Conservation (phyloP, 108 stramenopile genomes). For the Thalassiosira profunda region DNA sequence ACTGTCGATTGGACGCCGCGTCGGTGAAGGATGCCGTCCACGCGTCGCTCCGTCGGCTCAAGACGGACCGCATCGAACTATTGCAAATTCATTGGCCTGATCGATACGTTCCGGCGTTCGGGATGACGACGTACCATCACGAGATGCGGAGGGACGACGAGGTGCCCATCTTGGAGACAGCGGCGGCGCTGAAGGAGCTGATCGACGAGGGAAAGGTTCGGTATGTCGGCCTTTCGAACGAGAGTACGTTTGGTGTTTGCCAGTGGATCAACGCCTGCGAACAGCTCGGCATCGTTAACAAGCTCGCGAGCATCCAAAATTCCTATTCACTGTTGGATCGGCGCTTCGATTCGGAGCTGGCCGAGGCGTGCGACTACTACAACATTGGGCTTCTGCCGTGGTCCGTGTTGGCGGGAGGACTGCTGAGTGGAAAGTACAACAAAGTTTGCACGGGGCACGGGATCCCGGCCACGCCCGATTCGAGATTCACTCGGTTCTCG, state of each 20-base stretch:
- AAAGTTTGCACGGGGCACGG: slow-evolving; percentile 4
- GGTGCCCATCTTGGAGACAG: slow-evolving; percentile 33
- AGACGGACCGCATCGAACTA: slow-evolving; percentile 45
- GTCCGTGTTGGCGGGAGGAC: slow-evolving; percentile 91
- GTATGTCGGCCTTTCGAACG: slow-evolving; percentile 90
- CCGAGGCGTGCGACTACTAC: slow-evolving; percentile 87
- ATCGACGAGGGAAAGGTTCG: slow-evolving; percentile 84
- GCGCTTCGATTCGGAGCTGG: slow-evolving; percentile 84
- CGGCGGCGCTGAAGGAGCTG: slow-evolving; percentile 73
- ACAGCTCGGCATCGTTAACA: slow-evolving; percentile 62
- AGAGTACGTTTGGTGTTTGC: slow-evolving; percentile 93
- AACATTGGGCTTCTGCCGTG: slow-evolving; percentile 90
- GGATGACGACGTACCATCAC: slow-evolving; percentile 34
- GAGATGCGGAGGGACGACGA: slow-evolving; percentile 11
- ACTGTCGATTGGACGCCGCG: slow-evolving; percentile 33
- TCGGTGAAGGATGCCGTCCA: slow-evolving; percentile 25
- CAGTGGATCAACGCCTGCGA: slow-evolving; percentile 44
- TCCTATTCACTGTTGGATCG: slow-evolving; percentile 84
- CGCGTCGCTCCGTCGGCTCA: slow-evolving; percentile 36
- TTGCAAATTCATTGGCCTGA: slow-evolving; percentile 53
- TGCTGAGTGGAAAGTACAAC: slow-evolving; percentile 84
- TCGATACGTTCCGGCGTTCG: slow-evolving; percentile 42
- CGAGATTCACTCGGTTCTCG: slow-evolving; percentile 78
- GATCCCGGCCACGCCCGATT: slow-evolving; percentile 32
- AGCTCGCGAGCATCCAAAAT: slow-evolving; percentile 88